phyloP scores from a whole-genome alignment of 2,329 filamentous ascomycete species.

The Nectriaceae sp. region DNA sequence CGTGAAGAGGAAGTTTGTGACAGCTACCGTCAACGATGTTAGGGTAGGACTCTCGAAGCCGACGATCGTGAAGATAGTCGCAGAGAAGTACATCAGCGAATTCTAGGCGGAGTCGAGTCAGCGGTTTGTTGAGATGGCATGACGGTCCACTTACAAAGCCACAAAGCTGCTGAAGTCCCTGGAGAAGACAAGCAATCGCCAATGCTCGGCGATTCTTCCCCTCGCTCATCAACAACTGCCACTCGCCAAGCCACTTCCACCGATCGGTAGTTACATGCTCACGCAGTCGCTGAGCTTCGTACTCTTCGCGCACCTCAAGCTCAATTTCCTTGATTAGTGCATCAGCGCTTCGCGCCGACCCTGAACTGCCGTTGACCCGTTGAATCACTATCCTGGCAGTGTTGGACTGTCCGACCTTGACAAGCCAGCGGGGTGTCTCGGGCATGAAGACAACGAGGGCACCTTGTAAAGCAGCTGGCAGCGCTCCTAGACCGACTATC shows the following conservation, averaged over 20 bases:
- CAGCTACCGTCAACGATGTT: constrained; percentile 76
- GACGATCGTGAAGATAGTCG: constrained; percentile 76
- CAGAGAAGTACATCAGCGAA: constrained; percentile 89
- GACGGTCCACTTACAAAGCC: constrained; percentile 63
- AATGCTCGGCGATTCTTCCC: constrained; percentile 73
- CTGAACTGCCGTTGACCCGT: constrained; percentile 59
- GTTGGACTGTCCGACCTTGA: constrained; percentile 63
- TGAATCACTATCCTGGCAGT: constrained; percentile 67
- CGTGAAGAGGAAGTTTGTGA: constrained; percentile 82
- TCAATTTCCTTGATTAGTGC: constrained; percentile 69
- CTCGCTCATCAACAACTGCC: constrained; percentile 56
- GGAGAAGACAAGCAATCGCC: constrained; percentile 81
- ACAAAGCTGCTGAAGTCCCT: constrained; percentile 85
- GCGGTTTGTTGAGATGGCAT: constrained; percentile 1
- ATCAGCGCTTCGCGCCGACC: constrained; percentile 51
- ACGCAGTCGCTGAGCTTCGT: constrained; percentile 47
- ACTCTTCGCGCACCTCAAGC: constrained; percentile 72
- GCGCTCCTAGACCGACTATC: constrained; percentile 85
- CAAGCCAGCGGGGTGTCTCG: constrained; percentile 87
- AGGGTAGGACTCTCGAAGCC: constrained; percentile 79
- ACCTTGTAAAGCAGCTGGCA: constrained; percentile 74
- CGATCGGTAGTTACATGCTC: constrained; percentile 28
- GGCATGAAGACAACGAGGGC: constrained; percentile 72
- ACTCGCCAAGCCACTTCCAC: constrained; percentile 46
- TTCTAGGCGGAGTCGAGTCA: constrained; percentile 53